Evolutionary conservation across 768 basidiomycete genomes (phyloP), one percentile per base, ranked within the genome.

Genomic region (Serendipita sp.): DNA sequence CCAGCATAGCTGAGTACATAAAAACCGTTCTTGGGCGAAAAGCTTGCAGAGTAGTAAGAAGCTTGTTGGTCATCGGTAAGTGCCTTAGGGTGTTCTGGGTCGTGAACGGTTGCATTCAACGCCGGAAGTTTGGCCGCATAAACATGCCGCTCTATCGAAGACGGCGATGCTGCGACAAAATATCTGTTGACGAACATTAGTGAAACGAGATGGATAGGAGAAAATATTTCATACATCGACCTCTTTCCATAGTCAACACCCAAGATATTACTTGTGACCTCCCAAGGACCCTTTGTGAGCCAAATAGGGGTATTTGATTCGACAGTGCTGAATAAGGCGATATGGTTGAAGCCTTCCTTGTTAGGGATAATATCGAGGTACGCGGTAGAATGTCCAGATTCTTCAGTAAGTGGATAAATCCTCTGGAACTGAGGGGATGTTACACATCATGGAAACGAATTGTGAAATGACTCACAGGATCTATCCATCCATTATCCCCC

Each of bases 401-500:
- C 50, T 64, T 69, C 14, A 70, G 62, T 20, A 20, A 89, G 73
- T 0, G 82, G 79, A 65, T 78, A 75, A 41, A 91, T 82, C 26
- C 74, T 77, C 75, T 87, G 87, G 17, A 72, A 76, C 86, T 89
- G 67, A n/a, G 33, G n/a, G 1, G 14, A 3, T 20, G 34, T 30
- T 60, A n/a, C 31, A 2, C 38, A 20, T 11, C 14, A 33, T 42
- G 13, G 7, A 38, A 42, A 13, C 22, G 34, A 24, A 42, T 41
- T 44, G 24, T 3, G 22, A 3, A 53, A 48, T 14, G 28, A 76
- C 85, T 64, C 66, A 90, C 92, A 64, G 81, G 75, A 60, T 97
- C 90, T 65, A 97, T 91, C 96, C 96, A 99, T 0, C 96, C 96
- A 41, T 83, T 82, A 69, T 96, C 95, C 0, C 84, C 86, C 69